Evolutionary conservation across 2,329 filamentous ascomycete species (phyloP), one percentile per base, ranked within the genome.

Genomic region (Magnaporthiopsis rhizophila): DNA sequence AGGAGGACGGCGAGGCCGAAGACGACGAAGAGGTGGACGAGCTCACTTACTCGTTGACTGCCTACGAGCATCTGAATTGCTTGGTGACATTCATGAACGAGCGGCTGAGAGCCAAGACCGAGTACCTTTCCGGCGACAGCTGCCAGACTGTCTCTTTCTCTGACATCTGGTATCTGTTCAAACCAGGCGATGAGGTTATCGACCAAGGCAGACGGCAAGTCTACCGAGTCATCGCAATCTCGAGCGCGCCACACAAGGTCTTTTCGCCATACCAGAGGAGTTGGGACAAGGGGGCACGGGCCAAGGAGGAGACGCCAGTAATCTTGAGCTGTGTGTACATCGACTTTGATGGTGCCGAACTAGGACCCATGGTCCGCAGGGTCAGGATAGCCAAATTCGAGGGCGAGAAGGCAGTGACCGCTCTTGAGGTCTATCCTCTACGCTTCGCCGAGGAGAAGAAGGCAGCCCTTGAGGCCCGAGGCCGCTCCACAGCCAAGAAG

Each of bases 261-360:
- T 38, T 38, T 4, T 38, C 36, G 21, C 30, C 58, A 38, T 34
- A 60, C 21, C 30, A 60, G 3, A 38, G 59, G 18, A 36, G 59
- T 12, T 53, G 15, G 15, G 58, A 61, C 50, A 30, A 59, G 56
- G 53, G 45, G 18, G 18, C 62, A 13, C 13, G 61, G 18, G 63
- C 59, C 18, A 32, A 62, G 4, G 32, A 64, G 58, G 62, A 65
- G 18, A 38, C 45, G 1, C 34, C 61, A 7, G 59, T 69, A 12
- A 58, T 61, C 0, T 50, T 71, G 0, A 21, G 32, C 70, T 38
- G 70, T 62, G 68, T 72, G 18, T 69, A 71, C 32, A 66, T 74
- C 21, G 69, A 75, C 62, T 76, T 74, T 62, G 72, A 76, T 45
- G 74, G 74, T 0, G 68, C 68, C 4, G 26, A 62, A 1, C 61